Evolutionary conservation across 208 protist species (phyloP).

Genomic region (Tritrichomonas foetus): DNA sequence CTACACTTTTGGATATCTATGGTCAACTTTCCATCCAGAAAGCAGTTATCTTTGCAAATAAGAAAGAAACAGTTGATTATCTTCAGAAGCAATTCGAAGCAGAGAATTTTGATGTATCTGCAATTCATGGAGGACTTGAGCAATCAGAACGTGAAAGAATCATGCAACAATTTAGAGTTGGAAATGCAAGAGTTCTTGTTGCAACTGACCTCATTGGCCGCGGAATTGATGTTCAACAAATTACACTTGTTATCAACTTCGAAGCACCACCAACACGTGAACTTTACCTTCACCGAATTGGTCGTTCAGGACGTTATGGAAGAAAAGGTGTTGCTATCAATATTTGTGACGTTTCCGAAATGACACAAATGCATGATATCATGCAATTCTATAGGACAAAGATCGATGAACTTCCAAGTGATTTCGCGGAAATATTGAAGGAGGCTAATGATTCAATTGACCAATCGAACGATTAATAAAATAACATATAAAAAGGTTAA

Average conservation of each 20-base stretch:
- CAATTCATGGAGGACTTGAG: slow-evolving; percentile 93
- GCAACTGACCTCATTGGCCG: slow-evolving; percentile 83
- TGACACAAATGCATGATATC: slow-evolving; percentile 79
- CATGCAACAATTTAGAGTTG: slow-evolving; percentile 93
- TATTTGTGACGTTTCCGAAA: neutral
- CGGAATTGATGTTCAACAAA: slow-evolving; percentile 87
- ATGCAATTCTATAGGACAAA: slow-evolving; percentile 96
- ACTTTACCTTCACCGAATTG: slow-evolving; percentile 65
- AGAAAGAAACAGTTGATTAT: slow-evolving; percentile 88
- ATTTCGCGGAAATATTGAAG: too few species aligned
- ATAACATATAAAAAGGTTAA: too few species aligned
- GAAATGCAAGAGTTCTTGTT: slow-evolving; percentile 88
- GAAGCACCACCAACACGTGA: slow-evolving; percentile 78
- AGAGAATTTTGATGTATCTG: slow-evolving; percentile 83
- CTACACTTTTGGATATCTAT: slow-evolving; percentile 85
- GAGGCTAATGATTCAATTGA: too few species aligned
- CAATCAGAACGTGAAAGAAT: slow-evolving; percentile 92
- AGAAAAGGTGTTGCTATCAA: slow-evolving; percentile 22
- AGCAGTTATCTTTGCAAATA: slow-evolving; percentile 95
- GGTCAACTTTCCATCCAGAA: slow-evolving; percentile 74
- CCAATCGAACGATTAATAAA: too few species aligned
- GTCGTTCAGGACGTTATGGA: slow-evolving; percentile 79
- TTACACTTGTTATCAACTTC: slow-evolving; percentile 95
- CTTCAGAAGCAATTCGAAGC: slow-evolving; percentile 78
- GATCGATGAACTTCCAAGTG: slow-evolving; percentile 96